A percentile compares a stretch with the other conserved stretches of the same genome.
These are phyloP conservation scores for Picea glauca DNA, from an alignment of 75 land plant genomes.

Conservation along the genomic window DNA sequence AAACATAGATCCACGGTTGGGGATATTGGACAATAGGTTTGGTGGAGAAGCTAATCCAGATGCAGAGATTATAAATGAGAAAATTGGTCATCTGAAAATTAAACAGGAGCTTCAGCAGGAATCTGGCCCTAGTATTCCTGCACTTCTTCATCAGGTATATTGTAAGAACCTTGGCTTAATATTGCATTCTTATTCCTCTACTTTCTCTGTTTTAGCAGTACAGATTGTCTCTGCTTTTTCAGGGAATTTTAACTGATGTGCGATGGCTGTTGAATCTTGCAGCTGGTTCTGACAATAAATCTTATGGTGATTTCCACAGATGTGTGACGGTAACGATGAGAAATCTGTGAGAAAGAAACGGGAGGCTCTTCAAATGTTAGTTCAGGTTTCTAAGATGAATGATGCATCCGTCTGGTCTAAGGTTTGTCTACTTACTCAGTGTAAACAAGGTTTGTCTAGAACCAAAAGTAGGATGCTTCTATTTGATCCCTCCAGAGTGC, in stretches of 20 bases:
- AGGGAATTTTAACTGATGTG: not conserved
- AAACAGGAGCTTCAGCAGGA: constrained; percentile 21
- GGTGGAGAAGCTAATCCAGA: constrained; percentile 26
- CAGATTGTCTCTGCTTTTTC: not conserved
- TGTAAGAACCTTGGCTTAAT: not conserved
- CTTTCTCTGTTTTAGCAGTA: not conserved
- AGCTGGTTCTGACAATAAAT: not conserved
- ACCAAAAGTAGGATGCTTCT: not conserved
- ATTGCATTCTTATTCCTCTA: not conserved
- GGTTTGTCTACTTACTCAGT: constrained; percentile 38
- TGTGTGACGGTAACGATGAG: constrained; percentile 61
- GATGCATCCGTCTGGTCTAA: constrained; percentile 79
- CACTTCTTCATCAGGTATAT: constrained; percentile 64
- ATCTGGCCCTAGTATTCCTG: constrained; percentile 61
- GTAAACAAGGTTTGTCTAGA: not conserved
- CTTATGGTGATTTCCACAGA: constrained; percentile 27
- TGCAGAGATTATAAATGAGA: constrained; percentile 17
- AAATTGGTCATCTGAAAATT: constrained; percentile 13
- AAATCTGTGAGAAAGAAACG: constrained; percentile 48
- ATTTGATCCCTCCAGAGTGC: not conserved
- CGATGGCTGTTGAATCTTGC: constrained; percentile 1
- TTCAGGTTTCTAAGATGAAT: constrained; percentile 57
- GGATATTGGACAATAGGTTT: constrained; percentile 8
- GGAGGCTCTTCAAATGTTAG: constrained; percentile 68
- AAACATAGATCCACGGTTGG: constrained; percentile 18